These are phyloP conservation scores for Linderniella brevidens DNA, from an alignment of 257 asterid species.

Conservation along the genomic window DNA sequence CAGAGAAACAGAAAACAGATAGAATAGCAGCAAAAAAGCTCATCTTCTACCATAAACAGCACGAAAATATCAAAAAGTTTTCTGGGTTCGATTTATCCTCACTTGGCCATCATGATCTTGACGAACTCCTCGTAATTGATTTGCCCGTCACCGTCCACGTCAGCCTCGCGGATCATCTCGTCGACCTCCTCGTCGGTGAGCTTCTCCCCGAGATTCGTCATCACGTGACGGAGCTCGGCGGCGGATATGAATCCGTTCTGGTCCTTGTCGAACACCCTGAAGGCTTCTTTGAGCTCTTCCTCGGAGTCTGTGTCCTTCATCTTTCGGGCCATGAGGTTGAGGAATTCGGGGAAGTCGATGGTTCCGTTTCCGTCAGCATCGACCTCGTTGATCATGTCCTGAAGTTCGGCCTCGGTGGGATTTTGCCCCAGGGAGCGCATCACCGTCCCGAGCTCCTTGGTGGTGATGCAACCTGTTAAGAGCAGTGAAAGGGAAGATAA, in stretches of 20 bases:
- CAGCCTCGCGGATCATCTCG: conserved; percentile 57
- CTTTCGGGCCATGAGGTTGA: conserved; percentile 46
- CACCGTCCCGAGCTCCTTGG: conserved; percentile 42
- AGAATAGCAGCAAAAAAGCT: no score
- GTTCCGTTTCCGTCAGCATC: conserved; percentile 51
- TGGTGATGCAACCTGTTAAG: conserved; percentile 36
- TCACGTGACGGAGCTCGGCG: conserved; percentile 46
- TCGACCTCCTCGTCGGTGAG: conserved; percentile 39
- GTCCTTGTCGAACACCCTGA: conserved; percentile 45
- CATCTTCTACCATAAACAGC: conserved; percentile 15
- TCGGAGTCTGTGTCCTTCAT: conserved; percentile 43
- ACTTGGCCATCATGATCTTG: conserved; percentile 67
- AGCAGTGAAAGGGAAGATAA: conserved; percentile 3
- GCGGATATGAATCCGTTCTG: conserved; percentile 42
- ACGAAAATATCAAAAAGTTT: conserved; percentile 10
- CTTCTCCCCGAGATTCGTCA: conserved; percentile 59
- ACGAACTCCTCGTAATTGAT: conserved; percentile 65
- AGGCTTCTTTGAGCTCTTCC: conserved; percentile 53
- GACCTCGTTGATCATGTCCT: conserved; percentile 49
- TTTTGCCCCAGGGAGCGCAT: conserved; percentile 54
- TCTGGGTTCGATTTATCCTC: conserved; percentile 25
- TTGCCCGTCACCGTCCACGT: conserved; percentile 56
- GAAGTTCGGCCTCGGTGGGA: conserved; percentile 45
- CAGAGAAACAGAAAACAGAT: no score
- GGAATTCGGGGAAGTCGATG: conserved; percentile 45